Base-by-base conservation (phyloP, 768 basidiomycete species). In the Leccinum disarticulatum region DNA sequence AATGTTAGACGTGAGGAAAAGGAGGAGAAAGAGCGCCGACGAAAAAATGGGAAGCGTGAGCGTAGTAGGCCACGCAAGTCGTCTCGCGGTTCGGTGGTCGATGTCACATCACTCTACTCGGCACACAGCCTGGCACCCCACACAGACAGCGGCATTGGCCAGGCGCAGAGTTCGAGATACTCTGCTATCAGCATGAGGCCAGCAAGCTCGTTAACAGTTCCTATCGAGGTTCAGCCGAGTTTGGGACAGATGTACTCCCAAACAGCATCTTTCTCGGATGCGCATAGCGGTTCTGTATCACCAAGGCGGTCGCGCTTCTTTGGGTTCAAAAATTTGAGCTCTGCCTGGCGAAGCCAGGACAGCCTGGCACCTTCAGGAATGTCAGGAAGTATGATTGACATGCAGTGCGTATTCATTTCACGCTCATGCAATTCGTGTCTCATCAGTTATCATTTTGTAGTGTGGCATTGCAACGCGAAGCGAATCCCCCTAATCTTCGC, bases 351-450 rank as follows among this genome's bases (percentile, higher is more conserved):
- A 64, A 93, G 90, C 69, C 88, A 88, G 66, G 89, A 91, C 59
- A 93, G 91, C 70, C 76, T 94, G 41, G 88, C 90, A 1, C 81
- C 83, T n/a, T 90, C 91, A 30, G 90, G 88, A 8, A 81, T 88
- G 70, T 88, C 88, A 3, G 92, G 92, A 55, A 94, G 92, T 67
- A 92, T 94, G 90, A 76, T 93, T 64, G 90, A 93, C 71, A 93
- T 94, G 92, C 92, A 94, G 91, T 93, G 76, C 63, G 90, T 86
- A 48, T 59, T 25, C 52, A 9, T 17, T 48, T 63, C n/a, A 54
- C 57, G n/a, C 58, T 60, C 6, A 3, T 58, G 50, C 25, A 31
- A 19, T 48, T 3, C 15, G 22, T 38, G 35, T 61, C 51, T 64
- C 55, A 71, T 55, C 48, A 17, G 46, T 13, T 52, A 25, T 58